Conservation (phyloP, 176 grass and related monocot genomes). For the barley (Hordeum vulgare) region DNA sequence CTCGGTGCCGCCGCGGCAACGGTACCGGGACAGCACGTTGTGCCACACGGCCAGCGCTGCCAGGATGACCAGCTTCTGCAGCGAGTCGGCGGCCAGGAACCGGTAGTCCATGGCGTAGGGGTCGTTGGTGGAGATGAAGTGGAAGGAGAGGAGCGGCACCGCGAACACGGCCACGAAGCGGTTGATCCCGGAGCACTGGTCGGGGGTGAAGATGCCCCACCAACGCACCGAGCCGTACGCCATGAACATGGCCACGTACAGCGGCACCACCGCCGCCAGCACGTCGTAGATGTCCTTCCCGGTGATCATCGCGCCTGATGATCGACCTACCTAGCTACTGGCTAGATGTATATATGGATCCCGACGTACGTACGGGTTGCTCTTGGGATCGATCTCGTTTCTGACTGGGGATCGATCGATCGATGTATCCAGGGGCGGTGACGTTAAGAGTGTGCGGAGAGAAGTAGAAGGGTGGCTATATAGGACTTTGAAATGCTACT, state of each 20-base stretch:
- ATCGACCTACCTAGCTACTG: not conserved
- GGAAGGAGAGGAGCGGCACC: slow-evolving; percentile 92
- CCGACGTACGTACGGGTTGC: not conserved
- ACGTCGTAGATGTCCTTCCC: slow-evolving; percentile 96
- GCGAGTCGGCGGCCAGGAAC: slow-evolving; percentile 88
- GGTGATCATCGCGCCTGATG: slow-evolving; percentile 54
- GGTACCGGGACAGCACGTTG: slow-evolving; percentile 56
- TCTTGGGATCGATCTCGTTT: not conserved
- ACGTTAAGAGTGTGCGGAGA: not conserved
- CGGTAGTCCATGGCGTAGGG: slow-evolving; percentile 93
- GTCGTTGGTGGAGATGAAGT: slow-evolving; percentile 93
- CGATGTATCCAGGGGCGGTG: no score
- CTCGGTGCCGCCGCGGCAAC: not conserved
- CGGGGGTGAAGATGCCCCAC: slow-evolving; percentile 94
- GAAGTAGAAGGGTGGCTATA: slow-evolving; percentile 20
- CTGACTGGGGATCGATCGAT: not conserved
- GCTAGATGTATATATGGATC: not conserved
- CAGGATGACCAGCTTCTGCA: slow-evolving; percentile 90
- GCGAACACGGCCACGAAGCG: slow-evolving; percentile 98
- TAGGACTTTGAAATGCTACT: not conserved
- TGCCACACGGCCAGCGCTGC: slow-evolving; percentile 70
- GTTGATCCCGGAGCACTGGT: slow-evolving; percentile 96
- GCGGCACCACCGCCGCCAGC: slow-evolving; percentile 80
- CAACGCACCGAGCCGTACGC: slow-evolving; percentile 86
- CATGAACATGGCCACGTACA: slow-evolving; percentile 96